Conservation (phyloP, 2,329 filamentous ascomycete species). For the Pestalotiopsis sp. region DNA sequence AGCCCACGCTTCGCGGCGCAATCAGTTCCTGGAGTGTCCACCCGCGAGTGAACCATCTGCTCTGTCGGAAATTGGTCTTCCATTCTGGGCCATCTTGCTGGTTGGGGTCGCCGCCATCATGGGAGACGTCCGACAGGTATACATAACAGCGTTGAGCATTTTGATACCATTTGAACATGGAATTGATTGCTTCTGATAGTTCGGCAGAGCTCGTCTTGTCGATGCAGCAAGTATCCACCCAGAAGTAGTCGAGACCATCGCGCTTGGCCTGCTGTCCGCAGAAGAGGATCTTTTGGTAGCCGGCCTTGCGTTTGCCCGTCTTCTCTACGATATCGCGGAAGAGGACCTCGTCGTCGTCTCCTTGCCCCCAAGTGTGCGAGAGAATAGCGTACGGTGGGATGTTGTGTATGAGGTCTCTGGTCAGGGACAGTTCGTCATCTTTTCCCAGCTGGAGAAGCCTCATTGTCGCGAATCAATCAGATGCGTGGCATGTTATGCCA, state of each 20-base stretch:
- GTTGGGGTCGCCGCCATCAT: neutral
- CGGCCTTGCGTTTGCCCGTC: neutral
- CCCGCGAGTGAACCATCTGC: neutral
- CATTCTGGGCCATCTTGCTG: neutral
- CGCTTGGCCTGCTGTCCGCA: neutral
- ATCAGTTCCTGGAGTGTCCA: neutral
- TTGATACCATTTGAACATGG: neutral
- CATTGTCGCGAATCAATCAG: neutral
- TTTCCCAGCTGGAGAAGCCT: neutral
- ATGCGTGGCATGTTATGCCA: neutral
- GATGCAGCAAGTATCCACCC: neutral
- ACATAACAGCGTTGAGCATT: neutral
- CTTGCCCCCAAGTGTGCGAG: neutral
- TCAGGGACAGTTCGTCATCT: neutral
- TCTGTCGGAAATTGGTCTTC: neutral
- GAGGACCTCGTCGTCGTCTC: neutral
- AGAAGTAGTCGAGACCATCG: neutral
- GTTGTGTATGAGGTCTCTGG: neutral
- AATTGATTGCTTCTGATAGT: neutral
- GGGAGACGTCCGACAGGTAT: neutral
- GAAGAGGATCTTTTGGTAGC: conserved; percentile 1
- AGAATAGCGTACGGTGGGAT: neutral
- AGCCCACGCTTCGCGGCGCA: neutral
- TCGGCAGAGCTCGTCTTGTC: neutral
- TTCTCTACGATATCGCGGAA: neutral